Conservation (phyloP, 768 basidiomycete species). For the Psilocybe azurescens region DNA sequence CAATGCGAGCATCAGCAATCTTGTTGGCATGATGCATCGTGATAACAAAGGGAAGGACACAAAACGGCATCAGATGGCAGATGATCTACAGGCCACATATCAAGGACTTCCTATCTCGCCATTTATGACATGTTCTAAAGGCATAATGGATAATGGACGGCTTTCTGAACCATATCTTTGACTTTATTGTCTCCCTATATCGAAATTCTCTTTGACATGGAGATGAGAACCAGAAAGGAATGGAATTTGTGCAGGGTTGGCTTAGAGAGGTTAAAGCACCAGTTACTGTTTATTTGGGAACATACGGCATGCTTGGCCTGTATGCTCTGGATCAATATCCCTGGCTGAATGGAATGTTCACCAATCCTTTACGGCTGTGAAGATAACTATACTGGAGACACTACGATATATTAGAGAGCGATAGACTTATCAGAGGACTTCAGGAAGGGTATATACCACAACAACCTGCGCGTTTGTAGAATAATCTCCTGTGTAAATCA, state of each 20-base stretch:
- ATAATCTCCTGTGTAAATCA: no score
- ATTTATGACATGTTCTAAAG: background rate
- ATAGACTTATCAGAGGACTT: background rate
- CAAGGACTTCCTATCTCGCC: background rate
- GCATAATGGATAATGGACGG: background rate
- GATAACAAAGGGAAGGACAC: conserved; percentile 4
- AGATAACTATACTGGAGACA: background rate
- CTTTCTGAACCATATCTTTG: background rate
- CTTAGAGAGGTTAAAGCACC: conserved; percentile 4
- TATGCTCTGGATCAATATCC: background rate
- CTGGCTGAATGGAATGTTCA: background rate
- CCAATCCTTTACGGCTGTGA: background rate
- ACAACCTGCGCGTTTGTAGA: background rate
- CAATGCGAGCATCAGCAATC: background rate
- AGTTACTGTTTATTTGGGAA: conserved; percentile 4
- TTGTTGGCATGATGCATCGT: background rate
- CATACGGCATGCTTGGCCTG: conserved; percentile 3
- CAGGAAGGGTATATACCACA: background rate
- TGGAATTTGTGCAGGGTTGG: conserved; percentile 4
- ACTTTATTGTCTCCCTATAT: background rate
- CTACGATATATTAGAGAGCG: background rate
- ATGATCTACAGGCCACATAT: background rate
- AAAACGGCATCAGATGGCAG: conserved; percentile 1
- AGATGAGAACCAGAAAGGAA: background rate
- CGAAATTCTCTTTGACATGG: background rate